Conservation (phyloP, 495 filamentous ascomycete genomes). For the Aspergillus ostianus region DNA sequence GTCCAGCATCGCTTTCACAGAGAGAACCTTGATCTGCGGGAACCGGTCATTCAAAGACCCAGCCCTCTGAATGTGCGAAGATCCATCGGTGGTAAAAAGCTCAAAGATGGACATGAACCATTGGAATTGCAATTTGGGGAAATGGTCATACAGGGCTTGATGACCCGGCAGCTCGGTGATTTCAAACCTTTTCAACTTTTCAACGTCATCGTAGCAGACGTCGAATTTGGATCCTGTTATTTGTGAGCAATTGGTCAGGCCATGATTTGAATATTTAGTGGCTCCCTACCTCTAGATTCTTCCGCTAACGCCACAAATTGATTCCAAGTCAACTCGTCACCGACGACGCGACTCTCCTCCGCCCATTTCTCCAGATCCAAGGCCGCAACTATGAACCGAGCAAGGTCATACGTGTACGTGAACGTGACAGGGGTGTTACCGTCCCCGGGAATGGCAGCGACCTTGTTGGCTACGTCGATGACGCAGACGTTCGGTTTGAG, state of each 20-base stretch:
- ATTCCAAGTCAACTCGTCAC: slow-evolving; percentile 39
- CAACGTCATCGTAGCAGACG: slow-evolving; percentile 36
- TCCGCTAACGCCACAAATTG: slow-evolving; percentile 37
- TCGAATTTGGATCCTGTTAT: slow-evolving; percentile 36
- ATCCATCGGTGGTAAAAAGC: slow-evolving; percentile 9
- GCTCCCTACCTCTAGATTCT: slow-evolving; percentile 32
- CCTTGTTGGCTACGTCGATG: slow-evolving; percentile 36
- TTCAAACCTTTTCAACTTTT: slow-evolving; percentile 36
- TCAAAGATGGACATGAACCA: slow-evolving; percentile 31
- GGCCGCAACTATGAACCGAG: slow-evolving; percentile 37
- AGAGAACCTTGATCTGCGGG: slow-evolving; percentile 33
- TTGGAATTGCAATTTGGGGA: slow-evolving; percentile 36
- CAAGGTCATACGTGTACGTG: slow-evolving; percentile 45
- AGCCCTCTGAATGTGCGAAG: slow-evolving; percentile 21
- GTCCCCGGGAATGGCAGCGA: slow-evolving; percentile 42
- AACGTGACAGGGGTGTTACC: slow-evolving; percentile 37
- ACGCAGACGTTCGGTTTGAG: slow-evolving; percentile 30
- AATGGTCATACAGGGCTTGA: slow-evolving; percentile 23
- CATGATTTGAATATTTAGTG: not conserved
- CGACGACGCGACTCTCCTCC: slow-evolving; percentile 24
- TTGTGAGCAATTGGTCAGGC: not conserved
- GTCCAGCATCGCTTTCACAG: slow-evolving; percentile 30
- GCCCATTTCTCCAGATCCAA: slow-evolving; percentile 39
- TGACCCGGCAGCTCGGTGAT: slow-evolving; percentile 44
- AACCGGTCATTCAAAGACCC: slow-evolving; percentile 35